phyloP scores from a whole-genome alignment of 768 basidiomycete species.

The Lanmaoa pseudosensibilis region DNA sequence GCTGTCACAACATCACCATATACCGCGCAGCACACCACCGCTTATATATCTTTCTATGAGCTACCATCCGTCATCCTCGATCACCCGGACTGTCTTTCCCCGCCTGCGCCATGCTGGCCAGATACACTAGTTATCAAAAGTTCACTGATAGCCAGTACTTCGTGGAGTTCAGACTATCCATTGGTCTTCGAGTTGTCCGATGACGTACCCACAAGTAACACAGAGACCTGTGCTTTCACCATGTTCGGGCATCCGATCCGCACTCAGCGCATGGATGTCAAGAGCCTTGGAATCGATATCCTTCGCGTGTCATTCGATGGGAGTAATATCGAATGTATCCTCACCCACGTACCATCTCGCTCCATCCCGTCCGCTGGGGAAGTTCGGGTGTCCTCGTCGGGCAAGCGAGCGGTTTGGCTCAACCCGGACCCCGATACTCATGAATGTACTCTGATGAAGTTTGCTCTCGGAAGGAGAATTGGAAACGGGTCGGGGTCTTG shows the following conservation, averaged over 20 bases:
- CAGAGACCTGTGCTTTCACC: slow-evolving; percentile 10
- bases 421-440: slow-evolving; percentile 25
- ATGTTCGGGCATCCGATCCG: slow-evolving; percentile 11
- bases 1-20: slow-evolving; percentile 3
- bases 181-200: slow-evolving; percentile 16
- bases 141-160: slow-evolving; percentile 13
- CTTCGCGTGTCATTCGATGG: slow-evolving; percentile 17
- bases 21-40: neutral
- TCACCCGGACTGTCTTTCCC: neutral
- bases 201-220: slow-evolving; percentile 3
- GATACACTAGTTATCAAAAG: slow-evolving; percentile 1
- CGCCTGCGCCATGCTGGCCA: slow-evolving; percentile 17
- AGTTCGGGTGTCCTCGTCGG: slow-evolving; percentile 19
- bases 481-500: slow-evolving; percentile 7
- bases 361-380: slow-evolving; percentile 13
- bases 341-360: slow-evolving; percentile 6
- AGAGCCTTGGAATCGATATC: slow-evolving; percentile 1
- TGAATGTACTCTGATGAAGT: slow-evolving; percentile 51
- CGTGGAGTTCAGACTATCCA: slow-evolving; percentile 11
- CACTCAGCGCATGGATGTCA: neutral
- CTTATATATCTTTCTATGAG: slow-evolving; percentile 14
- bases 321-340: neutral
- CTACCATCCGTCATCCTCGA: slow-evolving; percentile 17
- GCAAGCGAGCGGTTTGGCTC: slow-evolving; percentile 23
- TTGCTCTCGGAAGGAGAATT: slow-evolving; percentile 32